Percentiles rank a stretch among this genome's conserved stretches.
These are phyloP conservation scores for Teratosphaeria destructans DNA, from an alignment of 2,329 filamentous ascomycete species.

Conservation along the genomic window DNA sequence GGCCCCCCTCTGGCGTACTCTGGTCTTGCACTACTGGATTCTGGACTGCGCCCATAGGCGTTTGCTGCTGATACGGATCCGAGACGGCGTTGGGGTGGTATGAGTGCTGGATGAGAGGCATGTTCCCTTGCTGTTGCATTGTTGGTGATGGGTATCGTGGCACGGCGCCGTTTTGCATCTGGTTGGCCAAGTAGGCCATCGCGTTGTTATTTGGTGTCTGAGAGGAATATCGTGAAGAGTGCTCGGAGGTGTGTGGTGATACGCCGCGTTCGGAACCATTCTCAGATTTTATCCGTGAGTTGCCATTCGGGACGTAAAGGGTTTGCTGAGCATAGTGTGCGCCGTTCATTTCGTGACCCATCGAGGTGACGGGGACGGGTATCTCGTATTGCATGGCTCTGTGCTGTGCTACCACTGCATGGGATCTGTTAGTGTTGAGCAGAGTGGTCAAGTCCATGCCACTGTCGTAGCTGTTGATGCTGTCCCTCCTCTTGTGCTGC, in stretches of 20 bases:
- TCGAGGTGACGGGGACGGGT: constrained; percentile 21
- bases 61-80: constrained; percentile 33
- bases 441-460: constrained; percentile 27
- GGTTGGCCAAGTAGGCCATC: constrained; percentile 35
- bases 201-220: constrained; percentile 44
- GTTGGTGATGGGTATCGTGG: constrained; percentile 43
- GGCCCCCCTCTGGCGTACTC: constrained; percentile 25
- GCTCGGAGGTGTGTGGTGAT: constrained; percentile 45
- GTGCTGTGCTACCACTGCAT: constrained; percentile 19
- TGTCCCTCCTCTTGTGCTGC: constrained; percentile 26
- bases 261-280: constrained; percentile 47
- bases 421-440: constrained; percentile 28
- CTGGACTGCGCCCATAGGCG: constrained; percentile 23
- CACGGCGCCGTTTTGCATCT: constrained; percentile 23
- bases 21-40: constrained; percentile 24
- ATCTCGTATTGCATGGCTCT: constrained; percentile 31
- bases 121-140: constrained; percentile 32
- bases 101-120: constrained; percentile 46
- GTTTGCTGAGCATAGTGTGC: constrained; percentile 29
- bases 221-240: constrained; percentile 47
- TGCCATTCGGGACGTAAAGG: constrained; percentile 38
- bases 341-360: constrained; percentile 20
- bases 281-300: constrained; percentile 45
- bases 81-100: constrained; percentile 42
- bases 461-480: constrained; percentile 16